These are phyloP conservation scores for Tilletia walkeri DNA, from an alignment of 1,284 basidiomycete species.

Conservation along the genomic window DNA sequence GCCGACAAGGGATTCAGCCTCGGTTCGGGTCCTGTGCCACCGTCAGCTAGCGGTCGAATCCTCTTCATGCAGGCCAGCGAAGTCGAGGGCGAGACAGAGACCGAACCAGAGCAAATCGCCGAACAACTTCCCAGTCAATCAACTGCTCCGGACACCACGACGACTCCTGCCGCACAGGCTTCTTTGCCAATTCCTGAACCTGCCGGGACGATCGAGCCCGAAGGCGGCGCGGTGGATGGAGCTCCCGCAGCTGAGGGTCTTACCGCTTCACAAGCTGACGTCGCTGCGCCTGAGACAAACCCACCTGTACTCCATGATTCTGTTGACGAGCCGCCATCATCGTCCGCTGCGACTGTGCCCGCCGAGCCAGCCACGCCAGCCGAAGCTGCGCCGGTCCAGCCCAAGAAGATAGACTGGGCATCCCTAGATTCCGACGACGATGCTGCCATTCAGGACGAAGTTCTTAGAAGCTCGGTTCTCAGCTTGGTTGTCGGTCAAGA, in stretches of 20 bases:
- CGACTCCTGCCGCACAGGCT: not conserved
- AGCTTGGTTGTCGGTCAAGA: not conserved
- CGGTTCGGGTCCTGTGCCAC: not conserved
- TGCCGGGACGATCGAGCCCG: slow-evolving; percentile 8
- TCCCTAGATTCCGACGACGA: slow-evolving; percentile 12
- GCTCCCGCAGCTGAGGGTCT: not conserved
- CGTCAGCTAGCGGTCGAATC: slow-evolving; percentile 16
- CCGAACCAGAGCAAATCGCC: not conserved
- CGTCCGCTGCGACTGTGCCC: not conserved
- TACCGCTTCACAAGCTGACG: not conserved
- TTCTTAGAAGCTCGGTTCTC: not conserved
- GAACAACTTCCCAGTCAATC: not conserved
- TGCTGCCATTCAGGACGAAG: not conserved
- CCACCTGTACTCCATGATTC: slow-evolving; percentile 2
- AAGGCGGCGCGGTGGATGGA: slow-evolving; percentile 7
- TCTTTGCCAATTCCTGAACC: not conserved
- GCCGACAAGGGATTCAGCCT: slow-evolving; percentile 3
- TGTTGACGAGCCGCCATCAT: not conserved
- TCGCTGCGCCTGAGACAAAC: not conserved
- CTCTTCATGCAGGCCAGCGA: slow-evolving; percentile 21
- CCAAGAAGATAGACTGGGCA: slow-evolving; percentile 17
- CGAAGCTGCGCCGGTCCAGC: not conserved
- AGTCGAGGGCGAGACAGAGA: slow-evolving; percentile 15
- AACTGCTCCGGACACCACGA: not conserved
- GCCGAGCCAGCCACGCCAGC: not conserved